Percentiles rank a stretch among this genome's conserved stretches.
Conservation (phyloP, 1,139 yeast species). For the Taiozyma onychis region DNA sequence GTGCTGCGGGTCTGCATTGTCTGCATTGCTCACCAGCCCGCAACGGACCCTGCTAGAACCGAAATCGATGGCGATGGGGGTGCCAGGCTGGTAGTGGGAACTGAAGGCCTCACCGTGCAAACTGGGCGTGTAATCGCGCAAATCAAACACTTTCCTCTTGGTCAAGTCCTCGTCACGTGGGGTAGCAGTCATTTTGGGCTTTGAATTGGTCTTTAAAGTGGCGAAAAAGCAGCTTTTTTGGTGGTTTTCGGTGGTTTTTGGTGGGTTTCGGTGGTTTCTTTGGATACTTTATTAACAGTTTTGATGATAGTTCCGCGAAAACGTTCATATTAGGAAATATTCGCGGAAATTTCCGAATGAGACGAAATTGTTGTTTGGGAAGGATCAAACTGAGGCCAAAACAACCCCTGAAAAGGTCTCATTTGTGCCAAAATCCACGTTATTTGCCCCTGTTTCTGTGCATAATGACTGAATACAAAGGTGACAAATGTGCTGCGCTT, state of each 20-base stretch:
- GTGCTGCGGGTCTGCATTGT: slow-evolving; percentile 47
- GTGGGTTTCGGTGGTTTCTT: background rate
- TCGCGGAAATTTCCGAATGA: too few relatives aligned
- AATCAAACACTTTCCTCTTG: slow-evolving; percentile 9
- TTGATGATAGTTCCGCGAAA: background rate
- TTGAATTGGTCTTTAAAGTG: background rate
- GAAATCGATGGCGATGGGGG: slow-evolving; percentile 78
- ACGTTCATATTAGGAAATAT: background rate
- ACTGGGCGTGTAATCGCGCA: slow-evolving; percentile 15
- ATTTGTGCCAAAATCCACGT: background rate
- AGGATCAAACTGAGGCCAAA: background rate
- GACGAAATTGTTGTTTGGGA: too few relatives aligned
- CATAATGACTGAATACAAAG: background rate
- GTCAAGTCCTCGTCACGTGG: slow-evolving; percentile 13
- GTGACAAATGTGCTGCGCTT: slow-evolving; percentile 5
- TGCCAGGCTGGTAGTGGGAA: slow-evolving; percentile 42
- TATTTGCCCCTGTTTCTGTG: background rate
- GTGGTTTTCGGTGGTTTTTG: background rate
- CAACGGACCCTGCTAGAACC: slow-evolving; percentile 69
- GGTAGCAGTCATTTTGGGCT: slow-evolving; percentile 8
- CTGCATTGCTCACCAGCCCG: slow-evolving; percentile 71
- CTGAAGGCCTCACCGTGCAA: slow-evolving; percentile 45
- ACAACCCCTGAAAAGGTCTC: background rate
- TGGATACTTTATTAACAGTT: too few relatives aligned
- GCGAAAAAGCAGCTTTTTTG: background rate